phyloP scores from a whole-genome alignment of 148 eudicot species.

The Nyssa sinensis region DNA sequence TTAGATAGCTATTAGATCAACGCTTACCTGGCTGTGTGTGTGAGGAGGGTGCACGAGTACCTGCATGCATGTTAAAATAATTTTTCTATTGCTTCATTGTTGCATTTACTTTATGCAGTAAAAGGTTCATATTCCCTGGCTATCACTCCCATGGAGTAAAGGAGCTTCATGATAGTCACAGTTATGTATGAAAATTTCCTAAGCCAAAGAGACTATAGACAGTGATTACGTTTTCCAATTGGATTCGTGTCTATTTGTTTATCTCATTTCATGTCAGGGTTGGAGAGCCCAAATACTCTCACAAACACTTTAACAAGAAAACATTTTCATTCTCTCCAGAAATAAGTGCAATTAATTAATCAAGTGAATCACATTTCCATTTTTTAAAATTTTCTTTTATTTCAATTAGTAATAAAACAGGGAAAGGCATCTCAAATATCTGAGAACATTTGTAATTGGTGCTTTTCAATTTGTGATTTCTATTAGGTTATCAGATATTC shows the following conservation, averaged over 20 bases:
- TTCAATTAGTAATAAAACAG: background rate
- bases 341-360: background rate
- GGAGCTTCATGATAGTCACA: too few species aligned
- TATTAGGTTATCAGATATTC: slow-evolving; percentile 47
- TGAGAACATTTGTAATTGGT: background rate
- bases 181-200: too few species aligned
- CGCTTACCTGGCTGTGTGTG: background rate
- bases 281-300: background rate
- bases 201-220: too few species aligned
- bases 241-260: too few species aligned
- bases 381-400: background rate
- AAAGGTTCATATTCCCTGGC: too few species aligned
- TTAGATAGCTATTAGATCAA: background rate
- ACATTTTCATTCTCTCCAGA: background rate
- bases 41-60: too few species aligned
- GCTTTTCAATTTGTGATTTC: slow-evolving; percentile 4
- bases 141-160: too few species aligned
- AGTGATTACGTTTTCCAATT: too few species aligned
- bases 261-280: too few species aligned
- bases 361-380: background rate
- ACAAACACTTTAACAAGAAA: background rate
- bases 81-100: too few species aligned
- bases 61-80: too few species aligned
- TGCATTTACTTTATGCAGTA: too few species aligned
- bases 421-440: background rate